Evolutionary conservation across 352 stramenopile genomes (phyloP).

Genomic region (Phytophthora lateralis): DNA sequence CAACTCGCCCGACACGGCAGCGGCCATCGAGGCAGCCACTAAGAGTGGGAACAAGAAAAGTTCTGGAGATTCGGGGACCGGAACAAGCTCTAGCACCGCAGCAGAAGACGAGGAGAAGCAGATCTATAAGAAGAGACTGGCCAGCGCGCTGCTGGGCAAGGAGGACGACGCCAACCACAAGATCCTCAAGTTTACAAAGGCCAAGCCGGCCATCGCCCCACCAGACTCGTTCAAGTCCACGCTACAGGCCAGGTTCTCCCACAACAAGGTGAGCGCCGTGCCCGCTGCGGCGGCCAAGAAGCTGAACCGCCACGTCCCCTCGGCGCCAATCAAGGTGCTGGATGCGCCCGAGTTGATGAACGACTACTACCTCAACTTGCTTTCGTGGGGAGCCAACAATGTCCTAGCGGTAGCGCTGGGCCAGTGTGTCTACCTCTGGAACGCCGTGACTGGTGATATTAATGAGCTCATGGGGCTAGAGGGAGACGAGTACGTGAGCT

Average conservation of each 20-base stretch:
- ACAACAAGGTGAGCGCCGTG: slow-evolving; percentile 91
- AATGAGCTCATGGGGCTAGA: slow-evolving; percentile 93
- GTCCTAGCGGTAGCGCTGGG: slow-evolving; percentile 97
- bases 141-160: slow-evolving; percentile 80
- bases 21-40: slow-evolving; percentile 44
- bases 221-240: slow-evolving; percentile 95
- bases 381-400: slow-evolving; percentile 97
- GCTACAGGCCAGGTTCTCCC: slow-evolving; percentile 93
- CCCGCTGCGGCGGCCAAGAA: slow-evolving; percentile 81
- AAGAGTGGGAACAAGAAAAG: slow-evolving; percentile 36
- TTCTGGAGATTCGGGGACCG: slow-evolving; percentile 18
- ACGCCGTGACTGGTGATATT: slow-evolving; percentile 96
- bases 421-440: slow-evolving; percentile 98
- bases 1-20: slow-evolving; percentile 60
- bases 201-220: slow-evolving; percentile 93
- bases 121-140: slow-evolving; percentile 84
- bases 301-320: slow-evolving; percentile 95
- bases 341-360: slow-evolving; percentile 98
- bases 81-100: slow-evolving; percentile 10
- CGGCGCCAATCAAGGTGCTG: slow-evolving; percentile 94
- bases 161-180: slow-evolving; percentile 87
- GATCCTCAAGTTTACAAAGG: slow-evolving; percentile 98
- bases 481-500: slow-evolving; percentile 95
- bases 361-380: slow-evolving; percentile 99
- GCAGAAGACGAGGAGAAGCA: slow-evolving; percentile 77